phyloP scores from a whole-genome alignment of 495 filamentous ascomycete species.

The Cudoniella acicularis region DNA sequence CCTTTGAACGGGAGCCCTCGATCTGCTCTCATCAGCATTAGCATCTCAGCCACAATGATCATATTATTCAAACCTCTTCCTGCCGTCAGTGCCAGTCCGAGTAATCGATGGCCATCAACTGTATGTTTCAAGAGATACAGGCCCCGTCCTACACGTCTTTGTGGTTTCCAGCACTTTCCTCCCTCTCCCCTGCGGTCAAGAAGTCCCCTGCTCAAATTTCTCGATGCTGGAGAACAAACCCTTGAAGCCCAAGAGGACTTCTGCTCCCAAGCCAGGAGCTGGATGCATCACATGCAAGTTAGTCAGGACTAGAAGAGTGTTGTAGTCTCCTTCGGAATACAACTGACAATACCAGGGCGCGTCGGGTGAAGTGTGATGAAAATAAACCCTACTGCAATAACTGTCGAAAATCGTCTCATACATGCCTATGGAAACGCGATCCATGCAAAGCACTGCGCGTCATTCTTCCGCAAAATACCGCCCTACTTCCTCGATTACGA shows the following conservation, averaged over 20 bases:
- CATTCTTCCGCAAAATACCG: slow-evolving; percentile 1
- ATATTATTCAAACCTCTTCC: too few species aligned
- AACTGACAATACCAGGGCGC: not conserved
- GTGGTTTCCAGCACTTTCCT: not conserved
- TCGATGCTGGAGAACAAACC: not conserved
- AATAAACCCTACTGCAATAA: slow-evolving; percentile 2
- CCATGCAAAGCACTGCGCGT: not conserved
- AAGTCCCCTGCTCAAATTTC: not conserved
- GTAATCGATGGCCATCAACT: too few species aligned
- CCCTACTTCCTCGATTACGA: not conserved
- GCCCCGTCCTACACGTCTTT: not conserved
- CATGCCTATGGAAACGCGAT: slow-evolving; percentile 10
- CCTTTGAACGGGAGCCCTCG: too few species aligned
- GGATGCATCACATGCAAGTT: slow-evolving; percentile 17
- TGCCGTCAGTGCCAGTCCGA: too few species aligned
- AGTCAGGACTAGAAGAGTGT: too few species aligned
- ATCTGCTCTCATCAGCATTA: too few species aligned
- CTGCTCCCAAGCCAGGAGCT: slow-evolving; percentile 11
- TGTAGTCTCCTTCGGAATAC: not conserved
- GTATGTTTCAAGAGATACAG: too few species aligned
- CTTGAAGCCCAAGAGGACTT: not conserved
- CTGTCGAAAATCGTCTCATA: not conserved
- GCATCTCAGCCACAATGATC: too few species aligned
- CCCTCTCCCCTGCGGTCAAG: not conserved
- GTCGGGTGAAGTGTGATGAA: slow-evolving; percentile 11